A percentile compares a stretch with the other conserved stretches of the same genome.
phyloP scores from a whole-genome alignment of 768 basidiomycete species.

The Ramaria rubella region DNA sequence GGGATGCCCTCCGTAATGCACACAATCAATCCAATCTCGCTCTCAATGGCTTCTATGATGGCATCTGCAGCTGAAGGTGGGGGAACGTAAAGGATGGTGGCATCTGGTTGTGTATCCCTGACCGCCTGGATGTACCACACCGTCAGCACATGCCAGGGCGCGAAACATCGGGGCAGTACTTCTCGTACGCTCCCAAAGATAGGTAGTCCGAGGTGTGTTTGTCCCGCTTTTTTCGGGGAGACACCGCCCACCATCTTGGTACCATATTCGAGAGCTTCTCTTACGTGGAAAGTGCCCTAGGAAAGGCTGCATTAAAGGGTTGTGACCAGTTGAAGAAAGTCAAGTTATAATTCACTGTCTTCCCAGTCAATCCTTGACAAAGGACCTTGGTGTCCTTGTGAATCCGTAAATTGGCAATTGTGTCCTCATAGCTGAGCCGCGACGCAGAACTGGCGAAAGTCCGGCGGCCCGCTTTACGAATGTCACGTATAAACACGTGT shows the following conservation, averaged over 20 bases:
- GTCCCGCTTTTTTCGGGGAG: constrained; percentile 93
- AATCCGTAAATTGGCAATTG: constrained; percentile 85
- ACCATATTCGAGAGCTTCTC: constrained; percentile 89
- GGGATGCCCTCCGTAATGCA: constrained; percentile 99
- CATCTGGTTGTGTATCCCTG: constrained; percentile 78
- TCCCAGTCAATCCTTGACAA: constrained; percentile 92
- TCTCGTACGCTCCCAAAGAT: constrained; percentile 90
- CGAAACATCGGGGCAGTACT: constrained; percentile 34
- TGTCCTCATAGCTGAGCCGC: constrained; percentile 78
- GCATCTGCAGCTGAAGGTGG: constrained; percentile 95
- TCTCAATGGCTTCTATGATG: constrained; percentile 97
- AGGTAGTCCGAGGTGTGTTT: constrained; percentile 90
- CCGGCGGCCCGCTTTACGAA: constrained; percentile 34
- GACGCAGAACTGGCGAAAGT: constrained; percentile 73
- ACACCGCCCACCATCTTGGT: constrained; percentile 98
- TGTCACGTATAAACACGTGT: no score
- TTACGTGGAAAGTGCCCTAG: constrained; percentile 94
- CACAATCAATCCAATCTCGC: constrained; percentile 95
- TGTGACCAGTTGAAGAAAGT: background rate
- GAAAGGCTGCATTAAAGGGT: background rate
- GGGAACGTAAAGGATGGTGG: constrained; percentile 94
- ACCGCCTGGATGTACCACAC: constrained; percentile 58
- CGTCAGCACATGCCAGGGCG: constrained; percentile 7
- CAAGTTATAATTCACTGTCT: constrained; percentile 59
- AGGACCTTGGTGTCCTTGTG: constrained; percentile 91